These are phyloP conservation scores for Rhizopus delemar DNA, from an alignment of 371 early-diverging fungal species.

Conservation along the genomic window DNA sequence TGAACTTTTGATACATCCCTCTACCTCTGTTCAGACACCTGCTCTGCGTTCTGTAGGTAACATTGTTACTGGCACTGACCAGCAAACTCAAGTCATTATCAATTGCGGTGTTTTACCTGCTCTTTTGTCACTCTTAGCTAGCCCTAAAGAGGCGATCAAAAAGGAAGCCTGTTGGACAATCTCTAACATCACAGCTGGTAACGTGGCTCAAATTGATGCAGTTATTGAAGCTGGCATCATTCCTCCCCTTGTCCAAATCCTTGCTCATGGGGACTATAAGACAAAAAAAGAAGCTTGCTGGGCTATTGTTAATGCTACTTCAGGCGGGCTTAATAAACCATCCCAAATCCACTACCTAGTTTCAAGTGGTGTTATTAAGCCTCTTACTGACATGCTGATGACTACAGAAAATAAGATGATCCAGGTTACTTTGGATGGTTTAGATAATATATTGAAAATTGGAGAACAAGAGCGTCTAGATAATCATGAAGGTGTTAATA, in stretches of 20 bases:
- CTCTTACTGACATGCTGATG: constrained; percentile 90
- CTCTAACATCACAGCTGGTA: constrained; percentile 99
- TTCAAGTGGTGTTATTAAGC: constrained; percentile 88
- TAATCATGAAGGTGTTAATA: constrained; percentile 69
- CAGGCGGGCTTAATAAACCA: constrained; percentile 87
- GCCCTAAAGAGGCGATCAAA: constrained; percentile 91
- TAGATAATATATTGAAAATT: constrained; percentile 79
- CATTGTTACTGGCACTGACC: constrained; percentile 98
- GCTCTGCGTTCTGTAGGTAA: constrained; percentile 98
- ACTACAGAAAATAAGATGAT: constrained; percentile 92
- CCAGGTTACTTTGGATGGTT: constrained; percentile 93
- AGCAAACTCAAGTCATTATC: constrained; percentile 95
- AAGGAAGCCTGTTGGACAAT: constrained; percentile 99
- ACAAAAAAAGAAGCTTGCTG: constrained; percentile 99
- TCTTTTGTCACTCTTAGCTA: constrained; percentile 80
- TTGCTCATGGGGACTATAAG: constrained; percentile 92
- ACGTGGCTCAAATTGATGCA: constrained; percentile 87
- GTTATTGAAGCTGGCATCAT: constrained; percentile 95
- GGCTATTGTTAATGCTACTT: constrained; percentile 99
- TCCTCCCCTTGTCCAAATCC: constrained; percentile 87
- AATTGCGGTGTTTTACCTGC: constrained; percentile 88
- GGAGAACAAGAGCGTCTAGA: constrained; percentile 48
- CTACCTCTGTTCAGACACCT: constrained; percentile 91
- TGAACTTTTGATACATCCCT: constrained; percentile 86
- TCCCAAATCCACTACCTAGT: constrained; percentile 92